These are phyloP conservation scores for Tricladium varicosporioides DNA, from an alignment of 2,329 filamentous ascomycete species.

Conservation along the genomic window DNA sequence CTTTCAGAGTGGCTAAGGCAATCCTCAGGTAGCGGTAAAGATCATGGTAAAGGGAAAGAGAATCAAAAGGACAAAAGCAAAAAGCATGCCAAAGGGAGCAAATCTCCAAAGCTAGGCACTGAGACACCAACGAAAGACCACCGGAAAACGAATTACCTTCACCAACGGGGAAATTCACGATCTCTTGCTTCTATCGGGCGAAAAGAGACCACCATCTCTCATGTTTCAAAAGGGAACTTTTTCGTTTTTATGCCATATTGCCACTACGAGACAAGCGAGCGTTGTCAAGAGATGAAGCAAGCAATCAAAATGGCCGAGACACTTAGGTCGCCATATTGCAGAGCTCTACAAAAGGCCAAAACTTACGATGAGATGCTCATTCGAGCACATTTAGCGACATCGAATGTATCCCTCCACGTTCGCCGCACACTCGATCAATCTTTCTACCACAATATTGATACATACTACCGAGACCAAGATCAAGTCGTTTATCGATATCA, in stretches of 20 bases:
- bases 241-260: conserved; percentile 30
- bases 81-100: conserved; percentile 22
- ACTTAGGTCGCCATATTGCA: conserved; percentile 11
- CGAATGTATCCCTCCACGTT: conserved; percentile 40
- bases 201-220: conserved; percentile 9
- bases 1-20: conserved; percentile 13
- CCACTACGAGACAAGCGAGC: conserved; percentile 27
- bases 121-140: conserved; percentile 19
- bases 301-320: conserved; percentile 27
- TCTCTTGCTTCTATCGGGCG: conserved; percentile 14
- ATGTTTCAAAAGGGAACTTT: conserved; percentile 19
- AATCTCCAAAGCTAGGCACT: conserved; percentile 21
- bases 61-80: conserved; percentile 23
- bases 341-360: conserved; percentile 16
- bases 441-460: conserved; percentile 44
- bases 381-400: conserved; percentile 24
- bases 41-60: conserved; percentile 12
- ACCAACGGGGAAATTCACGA: conserved; percentile 4
- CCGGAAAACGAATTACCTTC: conserved; percentile 15
- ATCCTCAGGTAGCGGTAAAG: conserved; percentile 13
- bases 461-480: conserved; percentile 37
- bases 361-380: conserved; percentile 31
- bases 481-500: conserved; percentile 32
- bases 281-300: conserved; percentile 26
- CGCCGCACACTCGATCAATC: conserved; percentile 47